Evolutionary conservation across 192 early-diverging fungal genomes (phyloP).

Genomic region (Umbelopsis ramanniana): DNA sequence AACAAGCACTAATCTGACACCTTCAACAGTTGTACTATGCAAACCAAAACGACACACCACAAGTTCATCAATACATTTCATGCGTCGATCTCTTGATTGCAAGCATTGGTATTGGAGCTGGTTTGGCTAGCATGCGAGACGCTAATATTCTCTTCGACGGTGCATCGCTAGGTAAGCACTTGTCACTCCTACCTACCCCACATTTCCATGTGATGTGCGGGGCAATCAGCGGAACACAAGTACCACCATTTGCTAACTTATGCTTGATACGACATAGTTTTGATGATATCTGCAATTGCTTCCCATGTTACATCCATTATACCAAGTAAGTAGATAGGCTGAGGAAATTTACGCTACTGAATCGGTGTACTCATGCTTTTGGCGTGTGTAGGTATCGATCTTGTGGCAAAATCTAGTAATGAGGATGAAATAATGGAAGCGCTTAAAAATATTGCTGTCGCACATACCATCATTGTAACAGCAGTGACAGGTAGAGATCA

Average conservation of each 20-base stretch:
- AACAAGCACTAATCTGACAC: neutral
- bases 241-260: neutral
- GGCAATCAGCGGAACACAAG: neutral
- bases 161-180: conserved; percentile 33
- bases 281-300: conserved; percentile 5
- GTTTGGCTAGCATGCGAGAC: conserved; percentile 33
- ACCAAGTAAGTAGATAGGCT: neutral
- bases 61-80: conserved; percentile 34
- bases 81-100: conserved; percentile 36
- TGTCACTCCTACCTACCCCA: neutral
- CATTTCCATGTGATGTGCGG: conserved; percentile 4
- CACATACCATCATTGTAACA: conserved; percentile 33
- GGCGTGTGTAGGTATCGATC: conserved; percentile 8
- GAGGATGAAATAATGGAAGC: conserved; percentile 17
- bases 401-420: conserved; percentile 23
- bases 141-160: conserved; percentile 39
- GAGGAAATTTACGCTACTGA: neutral
- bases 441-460: conserved; percentile 33
- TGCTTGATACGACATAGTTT: neutral
- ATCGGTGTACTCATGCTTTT: neutral
- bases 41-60: conserved; percentile 25
- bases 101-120: conserved; percentile 29
- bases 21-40: conserved; percentile 34
- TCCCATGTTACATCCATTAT: conserved; percentile 2
- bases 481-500: conserved; percentile 28